Evolutionary conservation across 2,329 filamentous ascomycete species (phyloP).

Genomic region (Ceratocystis papillata): DNA sequence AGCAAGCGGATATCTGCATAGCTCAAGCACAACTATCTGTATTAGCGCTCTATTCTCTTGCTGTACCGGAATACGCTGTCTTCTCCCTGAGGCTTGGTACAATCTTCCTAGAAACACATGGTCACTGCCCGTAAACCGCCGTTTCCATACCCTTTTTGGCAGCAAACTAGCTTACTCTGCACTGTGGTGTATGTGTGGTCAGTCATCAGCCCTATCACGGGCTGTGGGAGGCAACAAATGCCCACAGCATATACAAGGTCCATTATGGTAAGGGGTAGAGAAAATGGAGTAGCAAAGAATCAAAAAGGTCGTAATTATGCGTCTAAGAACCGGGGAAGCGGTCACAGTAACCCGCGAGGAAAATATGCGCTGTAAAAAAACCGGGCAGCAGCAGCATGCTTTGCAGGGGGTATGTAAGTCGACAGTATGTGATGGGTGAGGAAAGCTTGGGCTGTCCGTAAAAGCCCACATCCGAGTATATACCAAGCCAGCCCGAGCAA

Average conservation of each 20-base stretch:
- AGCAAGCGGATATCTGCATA: constrained; percentile 2
- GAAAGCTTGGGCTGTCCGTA: background rate
- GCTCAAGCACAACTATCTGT: background rate
- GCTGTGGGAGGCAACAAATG: background rate
- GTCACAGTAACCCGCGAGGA: background rate
- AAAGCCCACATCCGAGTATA: background rate
- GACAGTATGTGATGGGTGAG: too few relatives aligned
- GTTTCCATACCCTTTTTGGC: background rate
- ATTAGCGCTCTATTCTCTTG: background rate
- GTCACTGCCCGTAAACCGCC: background rate
- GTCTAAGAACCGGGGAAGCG: background rate
- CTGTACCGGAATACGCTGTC: background rate
- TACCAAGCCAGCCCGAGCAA: background rate
- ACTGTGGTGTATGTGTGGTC: background rate
- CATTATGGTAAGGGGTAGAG: background rate
- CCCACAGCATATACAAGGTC: background rate
- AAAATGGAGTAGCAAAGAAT: background rate
- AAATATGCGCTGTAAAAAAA: constrained; percentile 2
- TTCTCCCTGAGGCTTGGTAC: background rate
- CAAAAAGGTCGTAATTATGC: background rate
- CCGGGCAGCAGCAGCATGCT: background rate
- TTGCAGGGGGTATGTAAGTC: background rate
- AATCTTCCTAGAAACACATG: background rate
- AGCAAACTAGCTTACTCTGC: background rate
- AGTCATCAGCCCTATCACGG: constrained; percentile 5